Base-by-base conservation (phyloP, 2,329 filamentous ascomycete genomes). In the Nemania sp. region DNA sequence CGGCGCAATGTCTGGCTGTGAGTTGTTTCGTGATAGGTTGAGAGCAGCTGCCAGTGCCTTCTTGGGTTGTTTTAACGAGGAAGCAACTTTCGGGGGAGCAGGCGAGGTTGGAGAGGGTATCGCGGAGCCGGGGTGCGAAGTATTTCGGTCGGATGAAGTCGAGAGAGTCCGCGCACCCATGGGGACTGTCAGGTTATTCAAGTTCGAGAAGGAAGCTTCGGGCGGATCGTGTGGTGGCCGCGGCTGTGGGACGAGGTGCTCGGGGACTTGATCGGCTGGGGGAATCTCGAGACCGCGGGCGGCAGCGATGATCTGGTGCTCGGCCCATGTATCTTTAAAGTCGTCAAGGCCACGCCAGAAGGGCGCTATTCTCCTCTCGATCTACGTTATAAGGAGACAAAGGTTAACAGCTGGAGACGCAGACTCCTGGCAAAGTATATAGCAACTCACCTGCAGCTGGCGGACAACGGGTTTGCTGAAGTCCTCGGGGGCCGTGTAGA, bases 301-400 rank as follows among this genome's bases (percentile, higher is more conserved):
- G 21, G 91, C 92, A 59, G 94, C 92, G 69, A 97, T 87, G n/a
- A 99, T 86, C 76, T 99, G 95, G 75, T 95, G 88, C 72, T 99
- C 95, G 12, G 92, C 90, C 95, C 95, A 99, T 54, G 86, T 90
- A 20, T 91, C 85, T 15, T 88, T 89, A 75, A 95, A 92, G 74
- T 98, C 93, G 65, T 97, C 89, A 3, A 99, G 80, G 5, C 95
- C 95, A 72, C 90, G 89, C 92, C 94, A 99, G 75, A 99, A 99
- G 0, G 95, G 95, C 43, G 95, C 95, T 63, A 99, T 78, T 64
- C 90, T 88, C 68, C 95, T 86, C 77, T 99, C 95, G 73, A 99
- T 92, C 94, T 98, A 64, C 42, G 32, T 40, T 11, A 48, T 18
- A 46, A 62, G 2, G 35, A 40, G 35, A 42, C 35, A 47, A 7